A percentile compares a stretch with the other conserved stretches of the same genome.
phyloP scores from a whole-genome alignment of 371 early-diverging fungal genomes.

The Rhizomucor pusillus region DNA sequence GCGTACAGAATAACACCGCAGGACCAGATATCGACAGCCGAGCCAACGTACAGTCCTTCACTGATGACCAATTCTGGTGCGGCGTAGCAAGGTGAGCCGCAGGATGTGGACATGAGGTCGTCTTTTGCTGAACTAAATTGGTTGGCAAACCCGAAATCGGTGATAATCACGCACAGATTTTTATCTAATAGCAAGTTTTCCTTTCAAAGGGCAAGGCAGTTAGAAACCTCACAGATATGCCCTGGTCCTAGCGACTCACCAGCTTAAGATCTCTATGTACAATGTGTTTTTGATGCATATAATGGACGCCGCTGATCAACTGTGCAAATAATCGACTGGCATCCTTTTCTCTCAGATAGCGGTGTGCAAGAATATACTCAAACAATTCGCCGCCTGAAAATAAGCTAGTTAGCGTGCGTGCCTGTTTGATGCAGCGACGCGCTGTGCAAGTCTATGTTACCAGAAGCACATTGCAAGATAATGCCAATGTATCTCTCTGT shows the following conservation, averaged over 20 bases:
- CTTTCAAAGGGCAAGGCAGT: slow-evolving; percentile 31
- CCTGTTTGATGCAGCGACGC: not conserved
- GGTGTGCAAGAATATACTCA: slow-evolving; percentile 91
- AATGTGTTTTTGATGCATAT: slow-evolving; percentile 83
- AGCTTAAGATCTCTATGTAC: slow-evolving; percentile 96
- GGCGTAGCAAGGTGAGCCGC: slow-evolving; percentile 98
- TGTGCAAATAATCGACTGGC: slow-evolving; percentile 94
- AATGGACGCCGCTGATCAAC: slow-evolving; percentile 85
- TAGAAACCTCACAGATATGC: not conserved
- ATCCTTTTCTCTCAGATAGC: slow-evolving; percentile 88
- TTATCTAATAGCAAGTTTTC: slow-evolving; percentile 92
- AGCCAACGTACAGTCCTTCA: slow-evolving; percentile 96
- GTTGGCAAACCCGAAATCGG: slow-evolving; percentile 99
- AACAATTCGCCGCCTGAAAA: slow-evolving; percentile 89
- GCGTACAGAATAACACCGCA: slow-evolving; percentile 96
- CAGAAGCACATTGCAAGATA: slow-evolving; percentile 93
- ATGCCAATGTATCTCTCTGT: slow-evolving; percentile 94
- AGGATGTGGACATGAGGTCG: slow-evolving; percentile 89
- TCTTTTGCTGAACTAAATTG: slow-evolving; percentile 70
- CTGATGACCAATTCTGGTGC: slow-evolving; percentile 97
- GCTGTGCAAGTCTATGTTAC: too few relatives aligned
- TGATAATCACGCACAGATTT: slow-evolving; percentile 90
- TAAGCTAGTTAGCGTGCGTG: not conserved
- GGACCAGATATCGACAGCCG: slow-evolving; percentile 97
- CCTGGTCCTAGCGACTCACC: slow-evolving; percentile 35